Conservation (phyloP, 2,329 filamentous ascomycete species). For the Alternaria panax region DNA sequence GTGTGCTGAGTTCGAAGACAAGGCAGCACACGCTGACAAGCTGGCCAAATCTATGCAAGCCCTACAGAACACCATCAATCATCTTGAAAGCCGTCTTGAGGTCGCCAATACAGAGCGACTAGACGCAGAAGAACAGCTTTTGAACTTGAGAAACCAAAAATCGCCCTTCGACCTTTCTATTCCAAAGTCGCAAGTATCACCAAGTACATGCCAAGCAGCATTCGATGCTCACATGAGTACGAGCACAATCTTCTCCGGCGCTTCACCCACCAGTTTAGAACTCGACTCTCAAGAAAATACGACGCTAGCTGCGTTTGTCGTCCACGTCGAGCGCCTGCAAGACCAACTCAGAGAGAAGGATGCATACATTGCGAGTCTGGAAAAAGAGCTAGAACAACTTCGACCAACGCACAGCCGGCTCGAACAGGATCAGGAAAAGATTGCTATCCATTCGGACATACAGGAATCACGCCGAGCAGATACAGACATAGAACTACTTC, state of each 20-base stretch:
- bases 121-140: conserved; percentile 51
- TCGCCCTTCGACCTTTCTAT: conserved; percentile 35
- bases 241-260: conserved; percentile 40
- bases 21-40: conserved; percentile 36
- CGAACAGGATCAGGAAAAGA: conserved; percentile 31
- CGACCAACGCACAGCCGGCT: conserved; percentile 28
- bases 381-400: conserved; percentile 29
- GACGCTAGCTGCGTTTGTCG: conserved; percentile 34
- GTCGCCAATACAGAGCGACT: conserved; percentile 52
- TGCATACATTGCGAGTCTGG: conserved; percentile 30
- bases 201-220: neutral
- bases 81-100: conserved; percentile 51
- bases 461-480: conserved; percentile 41
- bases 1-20: conserved; percentile 38
- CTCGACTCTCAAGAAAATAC: conserved; percentile 31
- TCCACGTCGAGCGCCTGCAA: conserved; percentile 44
- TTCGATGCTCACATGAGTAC: conserved; percentile 33
- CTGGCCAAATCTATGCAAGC: conserved; percentile 36
- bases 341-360: conserved; percentile 44
- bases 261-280: conserved; percentile 23
- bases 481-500: conserved; percentile 39
- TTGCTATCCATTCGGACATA: conserved; percentile 38
- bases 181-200: conserved; percentile 14
- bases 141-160: conserved; percentile 38
- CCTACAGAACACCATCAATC: conserved; percentile 48